Evolutionary conservation across 148 eudicot species (phyloP).

Genomic region (Cornus kousa): DNA sequence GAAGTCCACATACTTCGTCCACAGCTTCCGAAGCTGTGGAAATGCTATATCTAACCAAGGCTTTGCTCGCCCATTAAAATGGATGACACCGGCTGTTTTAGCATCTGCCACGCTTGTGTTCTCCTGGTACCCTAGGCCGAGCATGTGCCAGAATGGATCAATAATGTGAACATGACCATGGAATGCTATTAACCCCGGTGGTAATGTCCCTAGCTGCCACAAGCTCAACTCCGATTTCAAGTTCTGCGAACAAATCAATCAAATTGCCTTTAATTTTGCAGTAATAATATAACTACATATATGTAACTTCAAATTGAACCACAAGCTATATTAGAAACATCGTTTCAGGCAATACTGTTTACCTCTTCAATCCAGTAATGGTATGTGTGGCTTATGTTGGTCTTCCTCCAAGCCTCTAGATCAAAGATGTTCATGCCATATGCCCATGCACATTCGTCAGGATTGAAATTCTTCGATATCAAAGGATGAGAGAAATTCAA

Average conservation of each 20-base stretch:
- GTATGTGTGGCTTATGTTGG: conserved; percentile 71
- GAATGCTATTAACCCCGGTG: conserved; percentile 94
- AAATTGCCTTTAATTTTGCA: too few relatives aligned
- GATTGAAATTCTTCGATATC: conserved; percentile 56
- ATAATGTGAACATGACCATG: conserved; percentile 71
- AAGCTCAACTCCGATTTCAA: conserved; percentile 89
- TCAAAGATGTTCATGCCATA: conserved; percentile 94
- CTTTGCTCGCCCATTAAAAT: conserved; percentile 88
- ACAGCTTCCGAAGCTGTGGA: conserved; percentile 65
- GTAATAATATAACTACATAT: too few relatives aligned
- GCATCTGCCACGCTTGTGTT: conserved; percentile 66
- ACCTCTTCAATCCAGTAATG: conserved; percentile 85
- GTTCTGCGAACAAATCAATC: conserved; percentile 42
- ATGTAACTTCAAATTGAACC: too few relatives aligned
- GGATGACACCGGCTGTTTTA: conserved; percentile 76
- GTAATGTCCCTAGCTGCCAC: conserved; percentile 95
- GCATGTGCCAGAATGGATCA: conserved; percentile 90
- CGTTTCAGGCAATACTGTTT: conserved; percentile 6
- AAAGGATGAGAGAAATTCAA: conserved; percentile 85
- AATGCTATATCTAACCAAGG: conserved; percentile 96
- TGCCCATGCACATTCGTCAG: conserved; percentile 95
- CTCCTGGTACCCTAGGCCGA: conserved; percentile 93
- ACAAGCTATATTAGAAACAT: too few relatives aligned
- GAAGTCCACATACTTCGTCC: conserved; percentile 73
- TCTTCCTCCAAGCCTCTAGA: conserved; percentile 80